Evolutionary conservation across 1,284 basidiomycete genomes (phyloP), one percentile per base, ranked within the genome.

Genomic region (Ceratobasidium sp.): DNA sequence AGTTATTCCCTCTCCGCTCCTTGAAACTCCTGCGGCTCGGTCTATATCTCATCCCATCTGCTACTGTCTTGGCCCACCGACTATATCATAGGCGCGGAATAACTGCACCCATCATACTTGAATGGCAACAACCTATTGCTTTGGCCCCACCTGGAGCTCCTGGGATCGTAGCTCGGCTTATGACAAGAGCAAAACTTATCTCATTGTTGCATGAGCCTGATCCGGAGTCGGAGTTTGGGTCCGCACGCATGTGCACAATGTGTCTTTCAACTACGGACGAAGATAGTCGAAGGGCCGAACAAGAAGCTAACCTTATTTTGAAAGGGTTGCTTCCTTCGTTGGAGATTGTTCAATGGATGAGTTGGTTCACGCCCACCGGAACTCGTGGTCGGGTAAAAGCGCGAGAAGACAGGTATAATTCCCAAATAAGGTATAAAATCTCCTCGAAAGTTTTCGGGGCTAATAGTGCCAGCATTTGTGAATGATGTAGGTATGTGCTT

Each of bases 11-110:
- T 16, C 67, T 70, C 28, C 30, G 59, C 8, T 30, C 21, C 23
- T 41, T 70, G 16, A 41, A 45, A 26, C 48, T 41, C 8, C 32
- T 70, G 21, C 53, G 43, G 3, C 18, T 70, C 16, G 67, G 55
- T 23, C 67, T 70, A 2, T 70, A 70, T 30, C 32, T 70, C 28
- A 41, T 59, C n/a, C 67, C 67, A 23, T 70, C 67, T 2, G 28
- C 53, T 21, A 70, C 43, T 10, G 67, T 70, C 8, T 21, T 70
- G 2, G 67, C 67, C 4, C 67, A 70, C 26, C 16, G 67, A 32
- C 16, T 70, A 26, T 70, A 58, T n/a, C 67, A 70, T 16, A 39
- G 55, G 26, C 67, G 43, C 18, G 43, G 30, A 14, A 1, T 58
- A 32, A 41, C 53, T 4, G 67, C 55, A 2, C 67, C 67, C 4